Evolutionary conservation across 352 stramenopile genomes (phyloP).

Genomic region (Globisporangium cystogenes): DNA sequence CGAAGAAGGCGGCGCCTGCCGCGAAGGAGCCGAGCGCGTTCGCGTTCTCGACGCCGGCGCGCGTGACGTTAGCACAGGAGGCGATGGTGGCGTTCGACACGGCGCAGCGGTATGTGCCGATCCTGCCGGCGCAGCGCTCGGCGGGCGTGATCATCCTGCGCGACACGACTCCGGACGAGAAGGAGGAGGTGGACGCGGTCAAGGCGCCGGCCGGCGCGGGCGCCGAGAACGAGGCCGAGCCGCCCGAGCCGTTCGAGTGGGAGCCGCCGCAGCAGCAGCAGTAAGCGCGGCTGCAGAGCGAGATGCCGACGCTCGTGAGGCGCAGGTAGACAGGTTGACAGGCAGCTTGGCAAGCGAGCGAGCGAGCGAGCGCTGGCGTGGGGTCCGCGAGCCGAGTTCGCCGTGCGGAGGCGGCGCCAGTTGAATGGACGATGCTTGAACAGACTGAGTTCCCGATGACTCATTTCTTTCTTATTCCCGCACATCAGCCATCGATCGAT

Average conservation of each 20-base stretch:
- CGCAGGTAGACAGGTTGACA: too few relatives aligned
- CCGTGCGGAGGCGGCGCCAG: neutral
- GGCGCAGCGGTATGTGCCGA: conserved; percentile 90
- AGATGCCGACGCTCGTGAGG: neutral
- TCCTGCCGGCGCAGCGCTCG: conserved; percentile 63
- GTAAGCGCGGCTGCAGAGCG: neutral
- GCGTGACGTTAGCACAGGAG: conserved; percentile 93
- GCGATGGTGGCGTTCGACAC: conserved; percentile 88
- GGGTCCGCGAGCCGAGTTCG: neutral
- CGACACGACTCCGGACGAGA: conserved; percentile 91
- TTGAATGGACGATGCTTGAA: neutral
- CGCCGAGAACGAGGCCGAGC: conserved; percentile 92
- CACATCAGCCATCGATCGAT: neutral
- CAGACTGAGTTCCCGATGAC: neutral
- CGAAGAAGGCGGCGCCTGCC: conserved; percentile 27
- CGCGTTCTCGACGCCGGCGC: conserved; percentile 90
- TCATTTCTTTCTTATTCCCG: too few relatives aligned
- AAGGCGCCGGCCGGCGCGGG: conserved; percentile 88
- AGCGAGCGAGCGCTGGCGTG: too few relatives aligned
- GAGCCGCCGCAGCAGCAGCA: conserved; percentile 46
- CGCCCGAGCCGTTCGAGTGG: conserved; percentile 97
- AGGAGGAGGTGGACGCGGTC: conserved; percentile 92
- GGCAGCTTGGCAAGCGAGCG: too few relatives aligned
- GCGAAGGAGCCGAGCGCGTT: conserved; percentile 93
- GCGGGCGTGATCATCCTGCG: conserved; percentile 95